Conservation (phyloP, 441 rosid genomes). For the Pelargonium cotyledonis region DNA sequence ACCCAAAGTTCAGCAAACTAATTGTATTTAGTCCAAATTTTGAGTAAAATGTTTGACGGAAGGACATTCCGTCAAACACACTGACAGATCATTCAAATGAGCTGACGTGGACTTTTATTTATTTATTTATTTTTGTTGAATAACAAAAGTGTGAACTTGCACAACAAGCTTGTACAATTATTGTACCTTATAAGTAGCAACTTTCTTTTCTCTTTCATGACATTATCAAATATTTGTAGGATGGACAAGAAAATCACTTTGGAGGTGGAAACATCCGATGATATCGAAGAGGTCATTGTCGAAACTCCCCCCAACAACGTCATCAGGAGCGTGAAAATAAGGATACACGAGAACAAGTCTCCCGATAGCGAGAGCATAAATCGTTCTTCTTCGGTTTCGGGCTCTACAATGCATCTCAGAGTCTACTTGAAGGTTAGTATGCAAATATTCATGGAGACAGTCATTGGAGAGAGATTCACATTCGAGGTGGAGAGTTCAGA, state of each 20-base stretch:
- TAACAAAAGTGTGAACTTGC: background rate
- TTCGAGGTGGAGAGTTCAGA: slow-evolving; percentile 1
- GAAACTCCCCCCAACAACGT: background rate
- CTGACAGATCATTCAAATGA: no score
- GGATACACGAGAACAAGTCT: background rate
- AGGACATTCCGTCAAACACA: no score
- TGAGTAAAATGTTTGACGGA: no score
- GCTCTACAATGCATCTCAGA: background rate
- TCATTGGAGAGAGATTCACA: slow-evolving; percentile 2
- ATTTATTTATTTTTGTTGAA: no score
- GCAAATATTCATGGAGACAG: background rate
- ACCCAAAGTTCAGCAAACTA: no score
- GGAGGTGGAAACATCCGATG: background rate
- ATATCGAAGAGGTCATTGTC: background rate
- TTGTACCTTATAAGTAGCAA: no score
- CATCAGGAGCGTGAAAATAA: background rate
- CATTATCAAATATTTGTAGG: no score
- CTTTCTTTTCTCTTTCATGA: no score
- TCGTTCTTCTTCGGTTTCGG: background rate
- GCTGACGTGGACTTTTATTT: no score
- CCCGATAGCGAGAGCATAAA: background rate
- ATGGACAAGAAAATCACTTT: background rate
- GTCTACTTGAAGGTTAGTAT: slow-evolving; percentile 2
- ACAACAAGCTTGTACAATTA: background rate
- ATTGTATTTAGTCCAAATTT: no score